Conservation (phyloP, 495 filamentous ascomycete genomes). For the Penicillium roqueforti region DNA sequence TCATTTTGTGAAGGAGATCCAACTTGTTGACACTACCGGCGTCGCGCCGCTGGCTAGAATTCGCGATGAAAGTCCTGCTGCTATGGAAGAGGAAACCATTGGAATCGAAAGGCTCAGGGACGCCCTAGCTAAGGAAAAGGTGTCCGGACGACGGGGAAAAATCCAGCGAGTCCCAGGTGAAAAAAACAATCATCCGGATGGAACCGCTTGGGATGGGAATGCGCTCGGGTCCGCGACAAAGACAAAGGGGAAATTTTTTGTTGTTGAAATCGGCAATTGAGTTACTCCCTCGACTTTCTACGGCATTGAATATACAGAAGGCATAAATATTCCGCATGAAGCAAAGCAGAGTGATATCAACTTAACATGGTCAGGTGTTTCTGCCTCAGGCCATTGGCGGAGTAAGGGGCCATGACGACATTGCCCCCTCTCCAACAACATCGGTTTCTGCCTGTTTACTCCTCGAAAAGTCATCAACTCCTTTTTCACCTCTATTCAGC, state of each 20-base stretch:
- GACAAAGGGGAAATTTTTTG: constrained; percentile 70
- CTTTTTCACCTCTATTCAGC: neutral
- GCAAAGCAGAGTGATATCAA: neutral
- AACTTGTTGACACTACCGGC: constrained; percentile 67
- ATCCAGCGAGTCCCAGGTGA: constrained; percentile 37
- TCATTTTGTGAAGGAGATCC: constrained; percentile 81
- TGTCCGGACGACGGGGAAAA: constrained; percentile 47
- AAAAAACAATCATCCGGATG: constrained; percentile 34
- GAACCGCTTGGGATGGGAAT: constrained; percentile 57
- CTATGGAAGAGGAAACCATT: constrained; percentile 51
- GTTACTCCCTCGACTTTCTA: neutral
- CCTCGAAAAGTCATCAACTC: neutral
- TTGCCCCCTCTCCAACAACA: constrained; percentile 6
- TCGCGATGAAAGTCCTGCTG: constrained; percentile 68
- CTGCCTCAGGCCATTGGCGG: neutral
- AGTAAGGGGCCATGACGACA: constrained; percentile 8
- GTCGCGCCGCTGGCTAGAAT: constrained; percentile 72
- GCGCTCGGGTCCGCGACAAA: constrained; percentile 60
- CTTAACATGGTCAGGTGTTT: neutral
- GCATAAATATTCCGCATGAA: neutral
- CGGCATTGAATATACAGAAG: neutral
- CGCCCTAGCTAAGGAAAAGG: constrained; percentile 50
- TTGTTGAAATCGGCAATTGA: constrained; percentile 60
- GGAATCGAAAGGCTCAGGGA: constrained; percentile 48
- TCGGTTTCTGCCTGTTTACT: neutral